Evolutionary conservation across 2,329 filamentous ascomycete species (phyloP).

Genomic region (Whalleya microplaca): DNA sequence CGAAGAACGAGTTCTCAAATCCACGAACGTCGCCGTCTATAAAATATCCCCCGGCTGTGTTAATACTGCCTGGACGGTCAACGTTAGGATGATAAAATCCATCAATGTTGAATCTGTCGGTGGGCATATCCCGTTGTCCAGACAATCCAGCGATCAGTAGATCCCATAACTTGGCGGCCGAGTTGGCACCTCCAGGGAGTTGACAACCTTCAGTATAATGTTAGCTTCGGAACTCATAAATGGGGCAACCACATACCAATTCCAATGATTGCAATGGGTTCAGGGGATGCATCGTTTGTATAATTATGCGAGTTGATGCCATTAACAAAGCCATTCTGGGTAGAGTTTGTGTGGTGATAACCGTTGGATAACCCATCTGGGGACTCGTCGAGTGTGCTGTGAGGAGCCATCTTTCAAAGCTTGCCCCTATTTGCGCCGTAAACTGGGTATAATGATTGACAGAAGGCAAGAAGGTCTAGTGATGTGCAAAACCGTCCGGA

Average conservation of each 20-base stretch:
- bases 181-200: not conserved
- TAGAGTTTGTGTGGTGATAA: not conserved
- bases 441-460: not conserved
- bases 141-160: not conserved
- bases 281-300: not conserved
- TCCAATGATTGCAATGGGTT: not conserved
- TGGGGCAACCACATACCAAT: not conserved
- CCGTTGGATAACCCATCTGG: not conserved
- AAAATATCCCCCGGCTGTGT: not conserved
- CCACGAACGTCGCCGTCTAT: slow-evolving; percentile 1
- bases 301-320: not conserved
- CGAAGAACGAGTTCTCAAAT: slow-evolving; percentile 10
- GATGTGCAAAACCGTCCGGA: not conserved
- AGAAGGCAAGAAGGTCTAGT: not conserved
- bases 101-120: slow-evolving; percentile 7
- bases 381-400: not conserved
- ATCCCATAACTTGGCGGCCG: not conserved
- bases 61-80: not conserved
- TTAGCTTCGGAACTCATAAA: not conserved
- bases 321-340: not conserved
- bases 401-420: not conserved
- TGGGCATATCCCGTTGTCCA: not conserved
- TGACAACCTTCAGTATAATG: not conserved
- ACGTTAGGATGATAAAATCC: slow-evolving; percentile 6
- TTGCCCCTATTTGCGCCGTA: not conserved